A percentile compares a stretch with the other conserved stretches of the same genome.
Evolutionary conservation across 2,329 filamentous ascomycete genomes (phyloP).

Genomic region (Fusarium pilosicola): DNA sequence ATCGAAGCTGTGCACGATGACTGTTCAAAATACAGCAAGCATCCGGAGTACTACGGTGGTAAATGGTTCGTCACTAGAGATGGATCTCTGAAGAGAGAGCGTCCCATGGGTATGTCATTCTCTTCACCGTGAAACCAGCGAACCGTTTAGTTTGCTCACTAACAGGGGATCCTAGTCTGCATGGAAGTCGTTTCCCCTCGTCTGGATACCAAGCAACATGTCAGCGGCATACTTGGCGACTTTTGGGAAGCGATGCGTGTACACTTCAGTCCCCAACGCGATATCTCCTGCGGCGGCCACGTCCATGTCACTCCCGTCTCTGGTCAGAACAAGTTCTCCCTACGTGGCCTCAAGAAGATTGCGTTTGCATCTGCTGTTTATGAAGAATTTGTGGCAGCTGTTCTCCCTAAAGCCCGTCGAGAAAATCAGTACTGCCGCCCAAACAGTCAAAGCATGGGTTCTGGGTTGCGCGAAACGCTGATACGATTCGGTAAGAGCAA

Average conservation of each 20-base stretch:
- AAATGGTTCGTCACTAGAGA: conserved; percentile 56
- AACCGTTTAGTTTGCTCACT: conserved; percentile 1
- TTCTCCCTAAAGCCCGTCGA: conserved; percentile 48
- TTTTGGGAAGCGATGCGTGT: conserved; percentile 56
- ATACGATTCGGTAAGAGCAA: conserved; percentile 43
- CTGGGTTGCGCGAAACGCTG: conserved; percentile 46
- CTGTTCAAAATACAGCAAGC: conserved; percentile 53
- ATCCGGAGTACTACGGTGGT: conserved; percentile 54
- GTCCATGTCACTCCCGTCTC: conserved; percentile 53
- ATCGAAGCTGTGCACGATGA: conserved; percentile 52
- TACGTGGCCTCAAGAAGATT: conserved; percentile 50
- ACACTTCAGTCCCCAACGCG: conserved; percentile 52
- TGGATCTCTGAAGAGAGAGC: conserved; percentile 52
- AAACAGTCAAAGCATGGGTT: conserved; percentile 48
- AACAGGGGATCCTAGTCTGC: conserved; percentile 46
- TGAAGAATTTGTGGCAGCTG: conserved; percentile 48
- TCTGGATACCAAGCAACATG: conserved; percentile 49
- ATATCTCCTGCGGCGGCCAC: conserved; percentile 52
- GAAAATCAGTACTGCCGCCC: conserved; percentile 50
- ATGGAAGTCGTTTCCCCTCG: conserved; percentile 55
- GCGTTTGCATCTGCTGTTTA: conserved; percentile 51
- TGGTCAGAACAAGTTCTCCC: conserved; percentile 48
- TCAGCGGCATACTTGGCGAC: conserved; percentile 49
- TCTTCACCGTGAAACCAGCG: background rate
- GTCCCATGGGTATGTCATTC: conserved; percentile 48